These are phyloP conservation scores for Suillus variegatus DNA, from an alignment of 768 basidiomycete genomes.

Conservation along the genomic window DNA sequence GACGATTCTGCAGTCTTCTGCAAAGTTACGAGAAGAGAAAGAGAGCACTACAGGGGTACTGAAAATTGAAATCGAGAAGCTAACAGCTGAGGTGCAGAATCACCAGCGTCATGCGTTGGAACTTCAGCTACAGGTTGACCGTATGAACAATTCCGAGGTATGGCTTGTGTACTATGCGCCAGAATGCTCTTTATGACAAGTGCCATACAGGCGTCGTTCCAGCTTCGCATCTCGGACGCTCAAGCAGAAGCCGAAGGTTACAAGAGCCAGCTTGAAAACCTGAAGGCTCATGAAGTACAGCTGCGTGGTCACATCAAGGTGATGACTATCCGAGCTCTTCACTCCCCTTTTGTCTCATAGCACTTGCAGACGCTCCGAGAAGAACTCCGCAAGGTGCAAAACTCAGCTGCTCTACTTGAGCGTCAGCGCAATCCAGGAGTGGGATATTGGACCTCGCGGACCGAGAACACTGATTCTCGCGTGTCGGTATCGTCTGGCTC, in stretches of 20 bases:
- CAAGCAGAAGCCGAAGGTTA: conserved; percentile 49
- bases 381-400: conserved; percentile 94
- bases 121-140: conserved; percentile 49
- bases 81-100: conserved; percentile 48
- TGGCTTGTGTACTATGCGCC: conserved; percentile 14
- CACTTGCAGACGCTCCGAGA: conserved; percentile 79
- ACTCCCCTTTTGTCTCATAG: conserved; percentile 9
- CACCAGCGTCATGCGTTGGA: conserved; percentile 59
- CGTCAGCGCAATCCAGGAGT: conserved; percentile 91
- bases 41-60: conserved; percentile 51
- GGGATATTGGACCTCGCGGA: conserved; percentile 80
- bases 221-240: conserved; percentile 50
- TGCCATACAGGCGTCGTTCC: conserved; percentile 40
- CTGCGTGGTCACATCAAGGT: conserved; percentile 81
- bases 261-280: conserved; percentile 74
- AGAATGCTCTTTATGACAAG: conserved; percentile 18
- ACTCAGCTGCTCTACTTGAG: conserved; percentile 86
- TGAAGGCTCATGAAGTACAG: conserved; percentile 67
- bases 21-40: conserved; percentile 60
- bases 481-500: conserved; percentile 46
- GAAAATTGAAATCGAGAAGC: conserved; percentile 54
- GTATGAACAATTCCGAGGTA: conserved; percentile 66
- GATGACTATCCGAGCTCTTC: conserved; percentile 10
- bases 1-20: conserved; percentile 53
- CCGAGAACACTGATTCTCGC: conserved; percentile 34